Evolutionary conservation across 306 rosid species (phyloP), one percentile per base, ranked within the genome.

Genomic region (Cucumis hystrix): DNA sequence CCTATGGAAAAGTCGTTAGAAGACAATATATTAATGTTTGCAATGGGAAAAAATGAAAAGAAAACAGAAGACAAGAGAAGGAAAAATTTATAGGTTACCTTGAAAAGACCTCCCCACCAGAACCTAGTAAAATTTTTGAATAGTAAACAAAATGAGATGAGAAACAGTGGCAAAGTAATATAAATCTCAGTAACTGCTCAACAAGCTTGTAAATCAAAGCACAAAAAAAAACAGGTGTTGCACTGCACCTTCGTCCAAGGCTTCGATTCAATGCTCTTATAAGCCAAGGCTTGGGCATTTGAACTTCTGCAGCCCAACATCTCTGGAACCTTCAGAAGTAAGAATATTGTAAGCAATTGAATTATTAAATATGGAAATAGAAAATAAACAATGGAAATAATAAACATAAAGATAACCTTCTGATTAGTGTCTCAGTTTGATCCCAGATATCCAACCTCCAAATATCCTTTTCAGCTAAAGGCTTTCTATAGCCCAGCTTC

Each of bases 391-490:
- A 78, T 55, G 52, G 71, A 75, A 68, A n/a, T 21, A 43, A 41
- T 11, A 41, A 41, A 6, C 51, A 41, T 6, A 40, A 23, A 45
- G 58, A 23, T 6, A 43, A 93, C 97, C 87, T 87, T 85, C 82
- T 82, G 25, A 66, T 85, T 39, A 91, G 81, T 20, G 85, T 86
- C 84, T 88, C 90, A 0, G 96, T 80, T 81, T 75, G 90, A 82
- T 93, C 98, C 96, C 93, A 91, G 52, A 84, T 79, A 88, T 93
- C 98, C 77, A 93, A 85, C 86, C 87, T 93, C 98, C 97, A 93
- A 70, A 93, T 87, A 87, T 91, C 97, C 83, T 80, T 84, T 79
- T 91, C 97, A 33, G 88, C 81, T 65, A 93, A 82, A 17, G 93
- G 92, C 57, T 88, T 91, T 83, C 85, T 87, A 60, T 89, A 89